These are phyloP conservation scores for Wickerhamiella vanderwaltii DNA, from an alignment of 805 yeast species.

Conservation along the genomic window DNA sequence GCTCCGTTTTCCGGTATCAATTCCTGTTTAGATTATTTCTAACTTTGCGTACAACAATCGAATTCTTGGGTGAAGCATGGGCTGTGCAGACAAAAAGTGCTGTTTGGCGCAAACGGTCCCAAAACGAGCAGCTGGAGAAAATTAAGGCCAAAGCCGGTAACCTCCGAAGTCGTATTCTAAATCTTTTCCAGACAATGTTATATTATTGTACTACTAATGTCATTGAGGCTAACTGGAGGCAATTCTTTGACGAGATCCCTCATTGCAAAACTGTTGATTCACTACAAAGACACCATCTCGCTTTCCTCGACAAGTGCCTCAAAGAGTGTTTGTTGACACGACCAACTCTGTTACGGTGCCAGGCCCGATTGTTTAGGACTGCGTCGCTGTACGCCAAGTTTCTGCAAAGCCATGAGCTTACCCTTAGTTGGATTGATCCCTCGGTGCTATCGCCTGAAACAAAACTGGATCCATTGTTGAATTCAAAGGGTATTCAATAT, in stretches of 20 bases:
- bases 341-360: conserved; percentile 37
- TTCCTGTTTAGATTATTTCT: conserved; percentile 60
- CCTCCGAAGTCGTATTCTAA: conserved; percentile 38
- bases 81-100: conserved; percentile 47
- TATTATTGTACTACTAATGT: conserved; percentile 48
- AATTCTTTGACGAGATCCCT: conserved; percentile 27
- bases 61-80: conserved; percentile 57
- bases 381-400: conserved; percentile 24
- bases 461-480: conserved; percentile 1
- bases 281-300: conserved; percentile 37
- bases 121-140: conserved; percentile 33
- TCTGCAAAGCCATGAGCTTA: conserved; percentile 18
- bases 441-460: conserved; percentile 16
- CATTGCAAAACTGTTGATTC: conserved; percentile 32
- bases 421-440: conserved; percentile 23
- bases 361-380: conserved; percentile 31
- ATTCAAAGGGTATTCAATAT: conserved; percentile 11
- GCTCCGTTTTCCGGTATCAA: conserved; percentile 67
- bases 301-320: conserved; percentile 49
- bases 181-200: conserved; percentile 42
- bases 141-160: conserved; percentile 33
- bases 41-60: conserved; percentile 49
- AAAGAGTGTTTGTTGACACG: conserved; percentile 58
- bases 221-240: conserved; percentile 42
- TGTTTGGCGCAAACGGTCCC: conserved; percentile 52